Percentiles rank a stretch among this genome's conserved stretches.
These are phyloP conservation scores for Tilletia setariae DNA, from an alignment of 1,284 basidiomycete species.

Conservation along the genomic window DNA sequence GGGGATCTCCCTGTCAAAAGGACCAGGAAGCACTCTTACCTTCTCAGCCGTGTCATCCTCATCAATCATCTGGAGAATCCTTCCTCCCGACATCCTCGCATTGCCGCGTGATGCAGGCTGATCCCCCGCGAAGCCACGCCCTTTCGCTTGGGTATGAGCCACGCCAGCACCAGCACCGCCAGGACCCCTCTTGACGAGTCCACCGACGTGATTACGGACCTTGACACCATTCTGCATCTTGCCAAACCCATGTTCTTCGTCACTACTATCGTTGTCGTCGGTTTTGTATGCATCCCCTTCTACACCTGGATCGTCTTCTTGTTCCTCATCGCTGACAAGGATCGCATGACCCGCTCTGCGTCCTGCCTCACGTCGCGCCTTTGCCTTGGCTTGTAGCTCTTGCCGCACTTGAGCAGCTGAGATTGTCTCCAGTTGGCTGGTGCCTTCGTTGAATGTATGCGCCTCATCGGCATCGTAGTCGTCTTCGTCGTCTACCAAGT, in stretches of 20 bases:
- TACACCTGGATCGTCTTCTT: not conserved
- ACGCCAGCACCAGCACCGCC: too few relatives aligned
- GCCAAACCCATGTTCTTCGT: not conserved
- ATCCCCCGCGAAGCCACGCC: too few relatives aligned
- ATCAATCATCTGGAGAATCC: too few relatives aligned
- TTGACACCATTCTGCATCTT: not conserved
- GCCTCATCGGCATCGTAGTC: not conserved
- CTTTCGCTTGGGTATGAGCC: too few relatives aligned
- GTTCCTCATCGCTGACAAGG: not conserved
- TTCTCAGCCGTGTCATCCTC: not conserved
- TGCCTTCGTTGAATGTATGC: too few relatives aligned
- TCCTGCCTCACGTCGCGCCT: not conserved
- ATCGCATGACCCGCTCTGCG: not conserved
- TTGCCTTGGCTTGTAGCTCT: not conserved
- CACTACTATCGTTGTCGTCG: not conserved
- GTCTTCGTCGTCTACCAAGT: not conserved
- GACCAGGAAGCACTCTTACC: too few relatives aligned
- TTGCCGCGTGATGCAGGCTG: too few relatives aligned
- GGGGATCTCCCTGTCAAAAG: too few relatives aligned
- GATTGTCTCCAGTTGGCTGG: not conserved
- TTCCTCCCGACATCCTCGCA: too few relatives aligned
- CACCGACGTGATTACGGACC: not conserved
- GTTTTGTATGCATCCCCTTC: not conserved
- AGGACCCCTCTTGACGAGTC: too few relatives aligned
- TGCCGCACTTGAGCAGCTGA: not conserved